Conservation (phyloP, 2,329 filamentous ascomycete species). For the Hymenoscyphus infarciens region DNA sequence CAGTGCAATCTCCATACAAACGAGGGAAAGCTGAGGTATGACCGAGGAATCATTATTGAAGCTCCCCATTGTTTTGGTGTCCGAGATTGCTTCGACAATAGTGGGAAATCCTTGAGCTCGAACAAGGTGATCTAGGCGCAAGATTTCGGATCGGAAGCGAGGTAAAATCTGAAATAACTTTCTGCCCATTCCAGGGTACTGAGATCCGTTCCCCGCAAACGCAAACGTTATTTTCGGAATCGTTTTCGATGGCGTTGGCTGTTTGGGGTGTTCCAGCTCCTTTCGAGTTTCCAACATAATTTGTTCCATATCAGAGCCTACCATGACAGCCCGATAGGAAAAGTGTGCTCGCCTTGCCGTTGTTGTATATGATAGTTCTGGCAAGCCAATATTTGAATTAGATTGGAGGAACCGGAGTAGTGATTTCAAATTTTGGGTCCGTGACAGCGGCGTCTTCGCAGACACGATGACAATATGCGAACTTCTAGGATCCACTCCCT, state of each 20-base stretch:
- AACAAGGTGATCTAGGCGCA: slow-evolving; percentile 13
- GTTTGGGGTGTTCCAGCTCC: no score
- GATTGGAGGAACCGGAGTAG: slow-evolving; percentile 6
- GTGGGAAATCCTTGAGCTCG: slow-evolving; percentile 8
- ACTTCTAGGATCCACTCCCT: slow-evolving; percentile 37
- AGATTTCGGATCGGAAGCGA: slow-evolving; percentile 29
- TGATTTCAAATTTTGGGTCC: slow-evolving; percentile 12
- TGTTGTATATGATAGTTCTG: slow-evolving; percentile 18
- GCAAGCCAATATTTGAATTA: no score
- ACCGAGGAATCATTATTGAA: slow-evolving; percentile 47
- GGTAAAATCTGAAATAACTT: slow-evolving; percentile 49
- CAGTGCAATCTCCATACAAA: slow-evolving; percentile 52
- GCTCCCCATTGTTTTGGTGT: no score
- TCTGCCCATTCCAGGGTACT: slow-evolving; percentile 38
- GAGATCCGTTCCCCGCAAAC: slow-evolving; percentile 37
- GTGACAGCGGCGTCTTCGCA: slow-evolving; percentile 37
- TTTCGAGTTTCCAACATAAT: slow-evolving; percentile 11
- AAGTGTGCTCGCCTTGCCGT: slow-evolving; percentile 51
- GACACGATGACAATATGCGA: slow-evolving; percentile 43
- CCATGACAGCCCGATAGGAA: slow-evolving; percentile 44
- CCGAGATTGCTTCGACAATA: slow-evolving; percentile 4
- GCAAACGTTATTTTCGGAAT: slow-evolving; percentile 12
- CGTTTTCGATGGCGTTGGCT: slow-evolving; percentile 14
- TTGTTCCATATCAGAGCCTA: slow-evolving; percentile 41
- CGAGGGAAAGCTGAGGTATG: slow-evolving; percentile 48